Base-by-base conservation (phyloP, 495 filamentous ascomycete species). In the Halenospora varia region DNA sequence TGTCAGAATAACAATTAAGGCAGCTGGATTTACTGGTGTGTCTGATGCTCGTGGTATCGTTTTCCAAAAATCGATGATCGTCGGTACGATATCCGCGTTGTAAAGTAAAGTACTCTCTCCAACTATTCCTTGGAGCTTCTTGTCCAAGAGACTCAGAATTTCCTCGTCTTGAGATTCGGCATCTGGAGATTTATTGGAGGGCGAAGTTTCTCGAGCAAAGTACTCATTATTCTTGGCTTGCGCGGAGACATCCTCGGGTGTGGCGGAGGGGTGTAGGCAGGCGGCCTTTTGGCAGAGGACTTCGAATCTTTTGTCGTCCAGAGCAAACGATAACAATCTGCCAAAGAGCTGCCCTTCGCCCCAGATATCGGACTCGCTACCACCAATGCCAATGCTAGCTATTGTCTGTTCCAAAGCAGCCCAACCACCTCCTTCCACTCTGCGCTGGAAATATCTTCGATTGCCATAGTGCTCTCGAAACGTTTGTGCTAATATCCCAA, bases 381-480 rank as follows among this genome's bases (percentile, higher is more conserved):
- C 80, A 60, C 85, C 74, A 60, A 84, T 68, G 57, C 85, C 78
- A 74, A 79, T 76, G 68, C 76, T 76, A 56, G 74, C 81, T 56
- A 93, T 77, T 10, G 78, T 77, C 57, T 87, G 82, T 60, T 94
- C 83, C 55, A 97, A 68, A n/a, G 82, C 82, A 54, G 81, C 74
- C 84, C 88, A 89, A 9, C 91, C 90, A 52, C 87, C 87, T n/a
- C 82, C 83, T 17, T 84, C 74, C 23, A 92, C 81, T 55, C 81
- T 79, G 57, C 82, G 82, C 50, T 82, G 79, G 71, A 97, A 97
- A 70, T 92, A 96, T 56, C 87, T 83, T 59, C 84, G 78, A 72
- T 97, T 98, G 11, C 92, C 93, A 56, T 85, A 79, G 71, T 97
- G 92, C 17, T 84, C 83, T 47, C 84, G 82, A 64, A 97, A 80